Evolutionary conservation across 1,139 yeast species (phyloP).

Genomic region (Candida mesenterica): DNA sequence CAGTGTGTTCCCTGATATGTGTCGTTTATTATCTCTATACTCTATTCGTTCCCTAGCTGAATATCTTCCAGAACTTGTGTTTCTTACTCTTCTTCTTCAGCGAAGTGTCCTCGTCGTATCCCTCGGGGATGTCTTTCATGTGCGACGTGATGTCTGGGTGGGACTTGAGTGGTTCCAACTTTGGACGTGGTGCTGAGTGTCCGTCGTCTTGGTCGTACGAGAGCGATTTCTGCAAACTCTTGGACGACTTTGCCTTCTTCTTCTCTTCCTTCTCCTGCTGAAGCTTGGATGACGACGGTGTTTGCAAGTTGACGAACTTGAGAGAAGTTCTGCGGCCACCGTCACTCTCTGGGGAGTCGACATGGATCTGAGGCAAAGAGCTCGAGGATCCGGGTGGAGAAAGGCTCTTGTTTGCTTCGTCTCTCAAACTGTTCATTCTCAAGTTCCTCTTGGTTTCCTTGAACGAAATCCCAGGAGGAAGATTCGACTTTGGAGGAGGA

Average conservation of each 20-base stretch:
- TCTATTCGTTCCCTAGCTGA: conserved; percentile 15
- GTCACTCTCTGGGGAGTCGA: neutral
- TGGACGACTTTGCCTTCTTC: conserved; percentile 7
- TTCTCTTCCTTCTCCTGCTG: conserved; percentile 2
- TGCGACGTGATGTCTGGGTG: conserved; percentile 35
- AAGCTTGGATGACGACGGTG: conserved; percentile 7
- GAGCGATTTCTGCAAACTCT: conserved; percentile 25
- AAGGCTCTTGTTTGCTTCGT: conserved; percentile 3
- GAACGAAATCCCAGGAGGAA: conserved; percentile 27
- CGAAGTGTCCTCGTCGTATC: conserved; percentile 8
- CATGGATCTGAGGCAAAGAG: neutral
- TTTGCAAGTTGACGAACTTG: conserved; percentile 26
- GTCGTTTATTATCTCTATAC: no score
- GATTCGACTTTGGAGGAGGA: conserved; percentile 13
- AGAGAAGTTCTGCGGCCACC: conserved; percentile 11
- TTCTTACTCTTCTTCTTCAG: conserved; percentile 24
- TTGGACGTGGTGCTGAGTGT: conserved; percentile 10
- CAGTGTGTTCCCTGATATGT: no score
- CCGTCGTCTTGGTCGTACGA: conserved; percentile 23
- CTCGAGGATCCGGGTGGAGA: neutral
- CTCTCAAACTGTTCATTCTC: conserved; percentile 9
- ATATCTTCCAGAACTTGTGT: conserved; percentile 41
- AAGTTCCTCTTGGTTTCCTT: conserved; percentile 38
- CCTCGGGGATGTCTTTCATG: conserved; percentile 8
- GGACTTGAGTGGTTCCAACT: conserved; percentile 36